Base-by-base conservation (phyloP, 345 rosid species). In the Clarkia xantiana region DNA sequence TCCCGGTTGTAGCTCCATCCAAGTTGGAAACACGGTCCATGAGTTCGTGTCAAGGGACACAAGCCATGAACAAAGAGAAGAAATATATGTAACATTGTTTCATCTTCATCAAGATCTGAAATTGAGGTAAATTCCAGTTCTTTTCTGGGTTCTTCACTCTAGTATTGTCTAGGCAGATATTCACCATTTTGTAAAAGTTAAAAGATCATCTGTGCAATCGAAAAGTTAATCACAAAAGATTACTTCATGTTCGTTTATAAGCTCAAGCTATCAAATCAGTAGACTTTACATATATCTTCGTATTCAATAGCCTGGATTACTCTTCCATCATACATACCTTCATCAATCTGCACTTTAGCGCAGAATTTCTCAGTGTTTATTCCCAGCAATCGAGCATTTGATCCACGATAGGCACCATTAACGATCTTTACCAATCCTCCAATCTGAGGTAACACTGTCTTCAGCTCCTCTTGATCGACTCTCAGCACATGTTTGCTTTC, bases 391-490 rank as follows among this genome's bases (percentile, higher is more conserved):
- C 73, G 81, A 0, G 94, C 98, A 59, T 63, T 81, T 0, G 84
- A 76, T 2, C 96, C 89, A 18, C 93, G 77, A 52, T 91, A 91
- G 0, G 94, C 98, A 0, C 96, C 98, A n/a, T 91, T 91, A 34
- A 86, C 89, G 17, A 91, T 72, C 79, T 66, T 81, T 54, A 91
- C 84, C 40, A 69, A 40, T 17, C 89, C 74, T 46, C 96, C 96
- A 20, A 81, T 76, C 55, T 91, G 96, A 0, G 94, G 98, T 58
- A 86, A 79, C 61, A 86, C 98, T 0, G 94, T 91, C 77, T 91
- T 94, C 11, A 91, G 84, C 80, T 91, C 98, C 58, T 77, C 89
- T 57, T 86, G 98, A 68, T 91, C 98, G 49, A 91, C 89, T 59
- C 93, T 69, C 66, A 91, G 53, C 18, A 68, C 67, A 40, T 91